Percentiles rank a stretch among this genome's conserved stretches.
Conservation (phyloP, 73 alveolate species). For the Paramecium bursaria region DNA sequence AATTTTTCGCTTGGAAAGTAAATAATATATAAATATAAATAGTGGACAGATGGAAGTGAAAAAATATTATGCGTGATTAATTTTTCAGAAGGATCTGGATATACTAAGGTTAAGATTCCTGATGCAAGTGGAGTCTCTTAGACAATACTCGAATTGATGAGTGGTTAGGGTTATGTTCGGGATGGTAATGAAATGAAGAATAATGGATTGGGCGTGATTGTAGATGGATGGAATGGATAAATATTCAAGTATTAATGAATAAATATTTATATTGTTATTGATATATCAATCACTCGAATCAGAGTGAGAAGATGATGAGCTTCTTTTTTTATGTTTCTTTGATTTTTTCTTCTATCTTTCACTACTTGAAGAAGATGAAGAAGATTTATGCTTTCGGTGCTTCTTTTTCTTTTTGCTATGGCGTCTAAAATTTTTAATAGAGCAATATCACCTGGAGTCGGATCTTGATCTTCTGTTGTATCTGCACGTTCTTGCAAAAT, state of each 20-base stretch:
- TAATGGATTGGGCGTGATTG: constrained; percentile 70
- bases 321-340: constrained; percentile 21
- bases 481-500: constrained; percentile 57
- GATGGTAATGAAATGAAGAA: constrained; percentile 69
- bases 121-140: constrained; percentile 60
- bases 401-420: constrained; percentile 23
- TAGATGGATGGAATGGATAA: constrained; percentile 71
- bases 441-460: constrained; percentile 40
- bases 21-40: neutral
- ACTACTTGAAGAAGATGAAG: constrained; percentile 42
- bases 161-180: constrained; percentile 66
- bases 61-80: constrained; percentile 67
- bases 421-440: neutral
- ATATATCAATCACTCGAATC: constrained; percentile 48
- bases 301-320: constrained; percentile 45
- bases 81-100: constrained; percentile 70
- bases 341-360: constrained; percentile 1
- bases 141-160: constrained; percentile 61
- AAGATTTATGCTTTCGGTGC: constrained; percentile 28
- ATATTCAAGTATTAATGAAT: constrained; percentile 69
- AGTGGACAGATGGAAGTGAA: constrained; percentile 61
- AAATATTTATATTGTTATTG: too few species aligned
- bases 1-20: constrained; percentile 56
- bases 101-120: constrained; percentile 70
- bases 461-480: constrained; percentile 51